Evolutionary conservation across 2,329 filamentous ascomycete genomes (phyloP).

Genomic region (Alternaria arborescens): DNA sequence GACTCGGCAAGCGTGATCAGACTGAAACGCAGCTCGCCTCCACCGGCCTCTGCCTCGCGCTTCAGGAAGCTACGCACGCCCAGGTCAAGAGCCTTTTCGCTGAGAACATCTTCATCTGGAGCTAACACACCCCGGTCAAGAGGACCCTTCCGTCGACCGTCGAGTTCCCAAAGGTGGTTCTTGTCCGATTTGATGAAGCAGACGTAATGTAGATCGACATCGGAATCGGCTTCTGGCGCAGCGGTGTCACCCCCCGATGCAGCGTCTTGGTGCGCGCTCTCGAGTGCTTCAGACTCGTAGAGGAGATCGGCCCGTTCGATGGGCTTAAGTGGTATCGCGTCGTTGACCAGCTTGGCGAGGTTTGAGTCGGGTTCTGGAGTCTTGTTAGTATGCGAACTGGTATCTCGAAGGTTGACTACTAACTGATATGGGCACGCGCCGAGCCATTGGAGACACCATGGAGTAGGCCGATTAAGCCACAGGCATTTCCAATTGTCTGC

Average conservation of each 20-base stretch:
- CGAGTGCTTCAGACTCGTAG: conserved; percentile 78
- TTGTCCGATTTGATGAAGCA: conserved; percentile 84
- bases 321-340: conserved; percentile 75
- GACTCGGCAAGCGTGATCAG: conserved; percentile 67
- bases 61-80: conserved; percentile 71
- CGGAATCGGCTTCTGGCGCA: conserved; percentile 79
- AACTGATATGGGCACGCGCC: conserved; percentile 59
- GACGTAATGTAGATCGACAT: conserved; percentile 94
- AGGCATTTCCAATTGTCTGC: conserved; percentile 95
- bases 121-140: conserved; percentile 65
- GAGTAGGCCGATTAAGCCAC: conserved; percentile 87
- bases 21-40: conserved; percentile 70
- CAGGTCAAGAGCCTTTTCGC: conserved; percentile 75
- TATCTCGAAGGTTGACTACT: conserved; percentile 12
- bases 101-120: conserved; percentile 62
- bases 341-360: conserved; percentile 70
- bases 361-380: conserved; percentile 59
- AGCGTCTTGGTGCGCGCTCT: conserved; percentile 79
- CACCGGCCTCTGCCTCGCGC: conserved; percentile 63
- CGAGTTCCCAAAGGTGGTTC: conserved; percentile 79
- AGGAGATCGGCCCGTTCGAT: conserved; percentile 74
- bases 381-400: conserved; percentile 21
- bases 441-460: conserved; percentile 85
- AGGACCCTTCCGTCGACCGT: conserved; percentile 77
- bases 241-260: conserved; percentile 79